Base-by-base conservation (phyloP, 2,329 filamentous ascomycete species). In the Aspergillus sp. region DNA sequence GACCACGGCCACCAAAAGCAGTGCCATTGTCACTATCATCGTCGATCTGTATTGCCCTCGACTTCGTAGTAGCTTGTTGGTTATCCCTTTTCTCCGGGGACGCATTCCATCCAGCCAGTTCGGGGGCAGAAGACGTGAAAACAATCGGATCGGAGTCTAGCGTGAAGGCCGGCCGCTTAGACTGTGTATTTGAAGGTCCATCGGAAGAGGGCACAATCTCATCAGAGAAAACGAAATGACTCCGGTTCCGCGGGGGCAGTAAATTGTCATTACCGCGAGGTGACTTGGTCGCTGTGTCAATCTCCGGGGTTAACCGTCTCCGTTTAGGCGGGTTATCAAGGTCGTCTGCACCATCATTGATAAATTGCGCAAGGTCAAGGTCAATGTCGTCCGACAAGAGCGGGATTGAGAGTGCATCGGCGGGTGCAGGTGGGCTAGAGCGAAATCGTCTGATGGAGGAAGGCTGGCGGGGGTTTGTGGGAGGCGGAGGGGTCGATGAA, bases 61-160 rank as follows among this genome's bases (percentile, higher is more conserved):
- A 69, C 58, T 77, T 74, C 4, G 74, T 70, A 21, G 70, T 59
- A 5, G 39, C 37, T 21, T 14, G 43, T 3, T 48, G 43, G 21
- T 47, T 21, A 6, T 56, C 40, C 14, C 35, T 55, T 15, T 21
- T 55, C 7, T 11, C 54, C 45, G 56, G 46, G 6, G 47, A 33
- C n/a, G 53, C 50, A 11, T 52, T 23, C 14, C 46, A 15, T 3
- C 41, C 46, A 6, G 47, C 54, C 15, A 62, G 66, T 48, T 73
- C 67, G 4, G 68, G 71, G 0, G 71, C 71, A 17, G 77, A 76
- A 5, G 77, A 80, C 1, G 76, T 78, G 54, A 77, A 77, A 4
- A 72, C 64, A 59, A 79, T 77, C 2, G 76, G 73, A 62, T 79
- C 78, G 2, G 70, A 74, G 4, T 72, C 68, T 31, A 66, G 61